phyloP scores from a whole-genome alignment of 768 basidiomycete species.

The Xanthoconium purpureum region DNA sequence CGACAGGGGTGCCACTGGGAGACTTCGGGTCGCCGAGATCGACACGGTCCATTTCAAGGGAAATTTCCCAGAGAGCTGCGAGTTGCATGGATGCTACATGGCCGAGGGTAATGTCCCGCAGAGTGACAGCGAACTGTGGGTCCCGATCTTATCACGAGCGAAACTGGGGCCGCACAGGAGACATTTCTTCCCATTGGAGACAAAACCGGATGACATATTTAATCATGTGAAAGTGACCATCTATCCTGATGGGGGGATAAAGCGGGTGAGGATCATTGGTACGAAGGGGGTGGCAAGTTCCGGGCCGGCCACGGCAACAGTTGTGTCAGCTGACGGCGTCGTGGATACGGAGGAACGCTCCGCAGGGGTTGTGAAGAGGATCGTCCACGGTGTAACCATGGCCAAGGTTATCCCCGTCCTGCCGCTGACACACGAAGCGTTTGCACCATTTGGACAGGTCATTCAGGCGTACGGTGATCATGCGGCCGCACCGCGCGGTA shows the following conservation, averaged over 20 bases:
- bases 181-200: slow-evolving; percentile 84
- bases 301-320: slow-evolving; percentile 3
- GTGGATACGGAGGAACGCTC: slow-evolving; percentile 3
- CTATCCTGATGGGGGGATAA: slow-evolving; percentile 93
- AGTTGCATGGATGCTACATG: slow-evolving; percentile 58
- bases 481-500: slow-evolving; percentile 61
- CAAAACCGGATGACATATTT: slow-evolving; percentile 53
- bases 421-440: slow-evolving; percentile 81
- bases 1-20: slow-evolving; percentile 66
- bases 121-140: slow-evolving; percentile 54
- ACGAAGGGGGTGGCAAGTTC: slow-evolving; percentile 37
- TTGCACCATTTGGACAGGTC: slow-evolving; percentile 86
- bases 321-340: slow-evolving; percentile 4
- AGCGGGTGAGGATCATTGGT: slow-evolving; percentile 84
- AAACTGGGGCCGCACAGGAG: slow-evolving; percentile 87
- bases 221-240: slow-evolving; percentile 89
- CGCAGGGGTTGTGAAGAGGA: not conserved
- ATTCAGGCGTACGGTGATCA: slow-evolving; percentile 81
- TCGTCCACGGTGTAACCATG: slow-evolving; percentile 9
- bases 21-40: slow-evolving; percentile 76
- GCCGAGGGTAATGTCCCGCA: slow-evolving; percentile 35
- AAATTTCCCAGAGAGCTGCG: slow-evolving; percentile 89
- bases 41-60: slow-evolving; percentile 97
- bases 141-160: slow-evolving; percentile 64
- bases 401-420: slow-evolving; percentile 47